phyloP scores from a whole-genome alignment of 2,329 filamentous ascomycete species.

The Passalora sequoiae region DNA sequence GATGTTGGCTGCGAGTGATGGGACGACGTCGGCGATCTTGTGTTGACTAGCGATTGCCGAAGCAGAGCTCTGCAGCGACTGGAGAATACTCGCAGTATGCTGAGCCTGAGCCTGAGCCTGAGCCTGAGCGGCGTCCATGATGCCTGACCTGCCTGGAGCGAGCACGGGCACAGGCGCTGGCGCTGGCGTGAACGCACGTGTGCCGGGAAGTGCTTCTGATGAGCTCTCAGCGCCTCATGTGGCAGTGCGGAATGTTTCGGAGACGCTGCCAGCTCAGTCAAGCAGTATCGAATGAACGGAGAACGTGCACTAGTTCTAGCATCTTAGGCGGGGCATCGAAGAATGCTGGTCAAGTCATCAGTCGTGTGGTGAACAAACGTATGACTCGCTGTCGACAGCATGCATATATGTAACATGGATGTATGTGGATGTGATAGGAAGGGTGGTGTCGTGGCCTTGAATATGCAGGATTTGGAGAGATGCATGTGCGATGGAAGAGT shows the following conservation, averaged over 20 bases:
- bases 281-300: not conserved
- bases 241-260: slow-evolving; percentile 5
- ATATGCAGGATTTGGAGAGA: too few relatives aligned
- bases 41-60: slow-evolving; percentile 4
- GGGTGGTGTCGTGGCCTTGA: too few relatives aligned
- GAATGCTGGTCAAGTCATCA: slow-evolving; percentile 2
- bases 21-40: slow-evolving; percentile 5
- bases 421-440: too few relatives aligned
- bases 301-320: slow-evolving; percentile 2
- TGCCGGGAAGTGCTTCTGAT: slow-evolving; percentile 3
- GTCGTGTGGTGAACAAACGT: too few relatives aligned
- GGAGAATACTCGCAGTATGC: too few relatives aligned
- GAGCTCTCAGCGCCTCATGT: slow-evolving; percentile 8
- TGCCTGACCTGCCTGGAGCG: not conserved
- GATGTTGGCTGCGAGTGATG: slow-evolving; percentile 7
- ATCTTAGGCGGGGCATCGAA: not conserved
- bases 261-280: too few relatives aligned
- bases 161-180: too few relatives aligned
- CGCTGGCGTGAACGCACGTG: slow-evolving; percentile 7
- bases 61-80: slow-evolving; percentile 1
- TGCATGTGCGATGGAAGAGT: too few relatives aligned
- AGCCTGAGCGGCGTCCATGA: not conserved
- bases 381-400: too few relatives aligned
- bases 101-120: too few relatives aligned
- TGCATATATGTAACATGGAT: too few relatives aligned